Base-by-base conservation (phyloP, 208 protist species). In the Trypanosoma conorhini region DNA sequence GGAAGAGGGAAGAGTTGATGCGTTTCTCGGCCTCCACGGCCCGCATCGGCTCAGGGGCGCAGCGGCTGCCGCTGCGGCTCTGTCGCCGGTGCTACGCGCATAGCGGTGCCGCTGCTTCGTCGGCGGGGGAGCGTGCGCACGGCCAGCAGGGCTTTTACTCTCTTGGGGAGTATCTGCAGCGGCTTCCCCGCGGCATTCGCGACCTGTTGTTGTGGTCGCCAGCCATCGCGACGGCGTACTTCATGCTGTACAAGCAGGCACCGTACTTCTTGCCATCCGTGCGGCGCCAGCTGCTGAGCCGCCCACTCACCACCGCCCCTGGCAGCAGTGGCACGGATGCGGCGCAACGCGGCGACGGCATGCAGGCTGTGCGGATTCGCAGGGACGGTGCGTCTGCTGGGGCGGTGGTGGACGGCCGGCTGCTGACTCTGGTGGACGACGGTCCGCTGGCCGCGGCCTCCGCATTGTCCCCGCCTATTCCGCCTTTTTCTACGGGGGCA, bases 131-230 rank as follows among this genome's bases (percentile, higher is more conserved):
- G 12, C 1, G 22, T 24, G 1, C 33, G 7, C 10, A 22, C 5
- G 3, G 31, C 38, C 38, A 66, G 12, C 55, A 46, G 21, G 62
- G 60, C 1, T 76, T 64, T 46, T 68, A 74, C 9, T 81, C 79
- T 21, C 68, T 88, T 22, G 79, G 73, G 19, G 77, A 82, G 38
- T 86, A 88, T 60, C 67, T 92, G 9, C 74, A 79, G 30, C 77
- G 75, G 7, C 54, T 92, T 33, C 83, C 87, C 0, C 78, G 65
- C 0, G 80, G 76, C 12, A 33, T 89, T 19, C 79, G 80, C 8
- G 76, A 84, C 51, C 24, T 88, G 33, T 76, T 92, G 19, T 61
- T 89, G 31, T 88, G 73, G 72, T 87, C 83, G 0, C 87, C 87
- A 15, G 67, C 80, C 10, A 44, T 89, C n/a, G 79, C 77, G 10